These are phyloP conservation scores for Globisporangium heterothallicum DNA, from an alignment of 352 stramenopile genomes.

Conservation along the genomic window DNA sequence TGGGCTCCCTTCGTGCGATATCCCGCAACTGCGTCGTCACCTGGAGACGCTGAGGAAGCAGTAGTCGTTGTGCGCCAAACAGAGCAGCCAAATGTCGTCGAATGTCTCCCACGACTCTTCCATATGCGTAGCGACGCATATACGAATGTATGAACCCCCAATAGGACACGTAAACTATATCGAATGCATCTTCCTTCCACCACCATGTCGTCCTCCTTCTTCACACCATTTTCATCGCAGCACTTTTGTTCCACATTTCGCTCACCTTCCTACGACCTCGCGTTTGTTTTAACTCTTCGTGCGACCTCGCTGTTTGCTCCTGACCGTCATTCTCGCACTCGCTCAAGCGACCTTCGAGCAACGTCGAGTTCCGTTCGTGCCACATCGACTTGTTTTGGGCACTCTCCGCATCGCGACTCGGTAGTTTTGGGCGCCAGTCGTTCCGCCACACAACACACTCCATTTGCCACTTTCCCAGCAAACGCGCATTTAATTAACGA, in stretches of 20 bases:
- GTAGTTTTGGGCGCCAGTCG: not conserved
- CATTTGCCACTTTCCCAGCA: too few species aligned
- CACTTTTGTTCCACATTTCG: not conserved
- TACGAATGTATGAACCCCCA: not conserved
- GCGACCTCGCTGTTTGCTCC: too few species aligned
- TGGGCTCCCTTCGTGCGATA: slow-evolving; percentile 67
- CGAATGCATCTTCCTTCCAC: too few species aligned
- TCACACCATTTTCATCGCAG: too few species aligned
- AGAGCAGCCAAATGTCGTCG: not conserved
- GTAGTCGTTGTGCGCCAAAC: not conserved
- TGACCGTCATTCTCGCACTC: too few species aligned
- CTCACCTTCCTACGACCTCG: not conserved
- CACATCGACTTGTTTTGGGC: slow-evolving; percentile 1
- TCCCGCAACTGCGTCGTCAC: slow-evolving; percentile 74
- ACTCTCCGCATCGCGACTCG: not conserved
- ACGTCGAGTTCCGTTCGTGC: not conserved
- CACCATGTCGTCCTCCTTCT: too few species aligned
- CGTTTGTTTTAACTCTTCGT: not conserved
- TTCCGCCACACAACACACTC: too few species aligned
- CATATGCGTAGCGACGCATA: not conserved
- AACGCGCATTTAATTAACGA: too few species aligned
- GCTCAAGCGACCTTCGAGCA: not conserved
- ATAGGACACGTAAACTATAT: not conserved
- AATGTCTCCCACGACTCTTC: not conserved
- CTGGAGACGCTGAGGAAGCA: slow-evolving; percentile 50